Conservation (phyloP, 148 eudicot species). For the Pharnaceum exiguum region DNA sequence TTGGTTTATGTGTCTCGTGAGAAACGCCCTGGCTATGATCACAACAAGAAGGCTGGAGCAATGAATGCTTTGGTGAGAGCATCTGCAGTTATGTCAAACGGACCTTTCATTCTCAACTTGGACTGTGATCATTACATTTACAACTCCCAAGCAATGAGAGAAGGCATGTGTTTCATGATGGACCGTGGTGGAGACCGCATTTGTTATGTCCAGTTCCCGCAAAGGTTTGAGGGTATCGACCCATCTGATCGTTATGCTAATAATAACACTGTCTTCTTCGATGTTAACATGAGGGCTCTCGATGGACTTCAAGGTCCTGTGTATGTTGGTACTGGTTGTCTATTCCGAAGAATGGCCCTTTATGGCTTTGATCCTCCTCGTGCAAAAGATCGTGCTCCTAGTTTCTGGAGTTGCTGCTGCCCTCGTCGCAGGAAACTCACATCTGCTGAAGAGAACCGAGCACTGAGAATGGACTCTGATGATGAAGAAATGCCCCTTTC, state of each 20-base stretch:
- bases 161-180: slow-evolving; percentile 95
- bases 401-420: slow-evolving; percentile 59
- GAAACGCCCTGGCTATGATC: slow-evolving; percentile 90
- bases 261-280: slow-evolving; percentile 90
- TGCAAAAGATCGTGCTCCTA: slow-evolving; percentile 56
- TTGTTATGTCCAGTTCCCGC: slow-evolving; percentile 86
- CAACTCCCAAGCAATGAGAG: slow-evolving; percentile 81
- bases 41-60: slow-evolving; percentile 96
- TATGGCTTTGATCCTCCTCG: slow-evolving; percentile 95
- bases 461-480: slow-evolving; percentile 70
- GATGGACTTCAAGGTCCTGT: slow-evolving; percentile 96
- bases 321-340: slow-evolving; percentile 93
- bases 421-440: slow-evolving; percentile 40
- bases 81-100: slow-evolving; percentile 93
- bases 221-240: slow-evolving; percentile 82
- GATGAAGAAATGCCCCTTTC: slow-evolving; percentile 75
- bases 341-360: slow-evolving; percentile 76
- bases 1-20: slow-evolving; percentile 90
- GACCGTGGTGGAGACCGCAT: slow-evolving; percentile 88
- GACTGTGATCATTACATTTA: slow-evolving; percentile 90
- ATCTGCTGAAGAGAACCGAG: slow-evolving; percentile 57
- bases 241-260: slow-evolving; percentile 91
- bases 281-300: slow-evolving; percentile 89
- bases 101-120: slow-evolving; percentile 74
- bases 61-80: slow-evolving; percentile 93